Conservation (phyloP, 306 rosid species). For the Prunus mume region DNA sequence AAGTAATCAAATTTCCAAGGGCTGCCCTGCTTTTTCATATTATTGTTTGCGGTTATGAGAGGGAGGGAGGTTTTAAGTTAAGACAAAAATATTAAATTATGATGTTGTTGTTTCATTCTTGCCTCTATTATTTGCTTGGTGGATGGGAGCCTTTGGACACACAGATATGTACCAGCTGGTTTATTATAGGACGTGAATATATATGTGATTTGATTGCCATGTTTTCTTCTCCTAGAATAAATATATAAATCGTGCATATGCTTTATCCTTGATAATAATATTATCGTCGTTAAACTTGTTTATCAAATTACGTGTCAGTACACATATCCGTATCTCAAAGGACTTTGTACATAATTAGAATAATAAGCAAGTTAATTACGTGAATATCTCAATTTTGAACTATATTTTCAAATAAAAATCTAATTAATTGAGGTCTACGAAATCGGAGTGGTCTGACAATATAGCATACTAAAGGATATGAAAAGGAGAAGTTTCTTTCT, state of each 20-base stretch:
- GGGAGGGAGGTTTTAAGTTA: not conserved
- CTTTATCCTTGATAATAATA: no score
- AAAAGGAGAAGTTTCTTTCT: not conserved
- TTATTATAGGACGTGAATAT: not conserved
- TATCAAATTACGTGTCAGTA: no score
- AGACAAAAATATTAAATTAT: conserved; percentile 1
- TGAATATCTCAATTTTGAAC: not conserved
- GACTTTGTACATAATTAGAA: no score
- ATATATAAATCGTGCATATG: no score
- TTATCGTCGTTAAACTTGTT: not conserved
- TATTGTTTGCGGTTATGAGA: conserved; percentile 11
- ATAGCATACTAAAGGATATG: not conserved
- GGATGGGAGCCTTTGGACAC: not conserved
- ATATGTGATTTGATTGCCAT: not conserved
- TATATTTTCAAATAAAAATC: not conserved
- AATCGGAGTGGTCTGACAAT: not conserved
- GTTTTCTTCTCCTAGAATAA: not conserved
- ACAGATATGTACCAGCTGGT: not conserved
- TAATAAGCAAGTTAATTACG: not conserved
- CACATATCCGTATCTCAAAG: not conserved
- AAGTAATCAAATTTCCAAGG: no score
- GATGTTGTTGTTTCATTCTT: conserved; percentile 7
- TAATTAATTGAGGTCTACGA: not conserved
- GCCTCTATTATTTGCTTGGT: conserved; percentile 18
- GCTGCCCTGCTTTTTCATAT: not conserved